These are phyloP conservation scores for Lentinula sp. DNA, from an alignment of 768 basidiomycete genomes.

Conservation along the genomic window DNA sequence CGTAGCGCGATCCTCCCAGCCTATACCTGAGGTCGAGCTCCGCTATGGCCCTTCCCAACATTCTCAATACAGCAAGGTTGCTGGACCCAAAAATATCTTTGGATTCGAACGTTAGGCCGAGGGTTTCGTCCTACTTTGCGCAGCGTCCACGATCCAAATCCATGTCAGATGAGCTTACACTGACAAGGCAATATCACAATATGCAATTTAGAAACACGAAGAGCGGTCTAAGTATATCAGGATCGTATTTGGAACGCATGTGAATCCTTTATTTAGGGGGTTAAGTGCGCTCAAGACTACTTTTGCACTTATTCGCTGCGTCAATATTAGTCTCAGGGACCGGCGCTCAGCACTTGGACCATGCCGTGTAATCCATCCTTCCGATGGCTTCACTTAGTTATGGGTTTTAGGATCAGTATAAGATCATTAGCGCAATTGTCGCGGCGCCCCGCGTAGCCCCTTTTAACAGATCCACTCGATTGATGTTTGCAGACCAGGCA, in stretches of 20 bases:
- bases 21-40: conserved; percentile 25
- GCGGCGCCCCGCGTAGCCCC: neutral
- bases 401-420: neutral
- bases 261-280: neutral
- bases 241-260: too few species aligned
- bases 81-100: conserved; percentile 52
- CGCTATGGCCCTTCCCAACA: conserved; percentile 62
- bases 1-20: conserved; percentile 15
- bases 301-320: too few species aligned
- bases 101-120: conserved; percentile 59
- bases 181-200: neutral
- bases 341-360: too few species aligned
- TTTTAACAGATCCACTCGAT: neutral
- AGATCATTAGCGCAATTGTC: neutral
- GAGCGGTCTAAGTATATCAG: neutral
- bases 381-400: neutral
- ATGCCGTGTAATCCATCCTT: neutral
- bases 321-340: neutral
- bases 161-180: too few species aligned
- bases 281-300: too few species aligned
- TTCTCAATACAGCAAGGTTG: conserved; percentile 70
- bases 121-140: too few species aligned
- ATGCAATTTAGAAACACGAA: neutral
- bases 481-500: conserved; percentile 7
- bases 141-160: too few species aligned